Base-by-base conservation (phyloP, 2,329 filamentous ascomycete species). In the Aspergillus fructus region DNA sequence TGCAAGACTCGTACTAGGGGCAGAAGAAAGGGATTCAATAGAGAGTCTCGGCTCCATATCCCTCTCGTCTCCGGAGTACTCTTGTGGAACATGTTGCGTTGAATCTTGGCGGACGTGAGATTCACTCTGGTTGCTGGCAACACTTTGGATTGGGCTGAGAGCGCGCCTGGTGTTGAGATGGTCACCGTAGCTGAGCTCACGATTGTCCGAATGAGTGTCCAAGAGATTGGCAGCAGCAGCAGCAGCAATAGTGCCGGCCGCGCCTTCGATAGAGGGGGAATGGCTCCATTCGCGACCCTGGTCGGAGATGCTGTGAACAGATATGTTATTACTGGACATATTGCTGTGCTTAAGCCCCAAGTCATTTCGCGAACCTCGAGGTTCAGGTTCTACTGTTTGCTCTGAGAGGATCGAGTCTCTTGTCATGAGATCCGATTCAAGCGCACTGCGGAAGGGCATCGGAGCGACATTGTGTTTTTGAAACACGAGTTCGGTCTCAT, bases 101-200 rank as follows among this genome's bases (percentile, higher is more conserved):
- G 87, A 82, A 49, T 83, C 83, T 65, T 83, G 84, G 34, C 81
- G 81, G 60, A 87, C 83, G 66, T 81, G 87, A 53, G 85, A 85
- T 47, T 86, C 85, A 66, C 92, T 87, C 4, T 85, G 88, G 67
- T 92, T 93, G 61, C 93, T 94, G 11, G 91, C 93, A 15, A 96
- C 90, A 66, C 93, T 97, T 64, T 94, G 93, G 59, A 96, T 93
- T 0, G 93, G 93, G 69, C 93, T 97, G 49, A 96, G 76, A 11
- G 87, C 88, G 42, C 90, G 88, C 52, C 85, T 83, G 64, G 89
- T 85, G 11, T 41, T 50, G 15, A 85, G 82, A 65, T 87, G 83
- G 61, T 90, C 88, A 45, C 67, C 62, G 51, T 78, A 77, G 23
- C 78, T 79, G 41, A 80, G 77, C 3, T 78, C 76, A 55, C 83